These are phyloP conservation scores for Pythium scleroteichum DNA, from an alignment of 352 stramenopile species.

Conservation along the genomic window DNA sequence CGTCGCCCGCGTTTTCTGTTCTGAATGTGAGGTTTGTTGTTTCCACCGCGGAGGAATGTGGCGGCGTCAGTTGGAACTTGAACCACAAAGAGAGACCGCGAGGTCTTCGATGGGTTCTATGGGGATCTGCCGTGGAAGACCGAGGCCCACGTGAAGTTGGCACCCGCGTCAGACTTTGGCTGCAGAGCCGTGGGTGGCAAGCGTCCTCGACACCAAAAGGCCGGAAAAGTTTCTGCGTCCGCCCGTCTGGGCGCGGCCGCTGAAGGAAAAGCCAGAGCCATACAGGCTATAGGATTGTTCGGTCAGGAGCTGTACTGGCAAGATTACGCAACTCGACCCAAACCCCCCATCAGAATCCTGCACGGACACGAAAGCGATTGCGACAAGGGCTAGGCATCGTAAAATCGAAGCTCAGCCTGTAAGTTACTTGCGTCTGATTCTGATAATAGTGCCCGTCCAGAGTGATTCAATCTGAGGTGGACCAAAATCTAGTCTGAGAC, in stretches of 20 bases:
- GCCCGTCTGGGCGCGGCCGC: conserved; percentile 15
- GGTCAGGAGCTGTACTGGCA: conserved; percentile 13
- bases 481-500: no score
- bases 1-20: conserved; percentile 2
- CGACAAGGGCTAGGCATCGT: neutral
- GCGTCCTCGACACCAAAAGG: conserved; percentile 27
- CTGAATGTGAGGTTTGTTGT: no score
- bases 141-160: neutral
- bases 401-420: conserved; percentile 17
- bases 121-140: neutral
- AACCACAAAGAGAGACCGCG: neutral
- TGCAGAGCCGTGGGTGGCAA: neutral
- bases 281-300: conserved; percentile 3
- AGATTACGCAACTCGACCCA: conserved; percentile 20
- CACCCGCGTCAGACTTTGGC: conserved; percentile 3
- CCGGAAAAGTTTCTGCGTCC: conserved; percentile 20
- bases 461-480: neutral
- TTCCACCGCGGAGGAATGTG: no score
- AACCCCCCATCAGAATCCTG: neutral
- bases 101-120: neutral
- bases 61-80: neutral
- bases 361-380: conserved; percentile 14
- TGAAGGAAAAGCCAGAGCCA: conserved; percentile 22
- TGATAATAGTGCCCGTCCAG: no score
- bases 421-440: neutral